Evolutionary conservation across 73 alveolate genomes (phyloP), one percentile per base, ranked within the genome.

Genomic region (Paramecium pentaurelia): DNA sequence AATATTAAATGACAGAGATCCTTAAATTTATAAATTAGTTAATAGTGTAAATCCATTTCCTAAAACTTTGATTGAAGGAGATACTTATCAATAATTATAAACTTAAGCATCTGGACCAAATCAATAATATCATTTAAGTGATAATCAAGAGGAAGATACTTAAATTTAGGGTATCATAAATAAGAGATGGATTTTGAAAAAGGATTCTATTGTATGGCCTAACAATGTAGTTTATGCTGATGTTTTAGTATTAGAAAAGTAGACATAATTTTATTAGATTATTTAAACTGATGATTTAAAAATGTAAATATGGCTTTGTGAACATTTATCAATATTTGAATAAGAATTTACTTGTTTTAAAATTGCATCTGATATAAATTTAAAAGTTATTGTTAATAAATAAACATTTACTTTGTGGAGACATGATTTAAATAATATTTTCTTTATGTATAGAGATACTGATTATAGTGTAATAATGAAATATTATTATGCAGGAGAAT

Each of bases 61-160:
- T 20, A 40, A 80, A 6, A 36, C 75, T 20, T 30, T 80, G 11
- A 7, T 37, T 18, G 91, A 80, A 80, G 49, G 58, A 10, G 12
- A 18, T 5, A 34, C 37, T 2, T 9, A 34, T 25, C 6, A 14
- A 34, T 16, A 80, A 40, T 49, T 80, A 12, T n/a, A 22, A 9
- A 3, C 32, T 44, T 8, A 16, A 27, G 91, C 77, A 9, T 80
- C 91, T 12, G 91, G 91, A 1, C 91, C 91, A 44, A 80, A 80
- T 45, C 16, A 16, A 20, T 12, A 80, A n/a, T 80, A 44, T 25
- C 2, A 80, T 8, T 22, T 32, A 25, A 9, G 22, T n/a, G 5
- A 54, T 16, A 54, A 54, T 6, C 0, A 54, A 18, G 0, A 18
- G 9, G 70, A 54, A 18, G 70, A 54, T 14, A 54, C 30, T 54